A percentile compares a stretch with the other conserved stretches of the same genome.
These are phyloP conservation scores for Vaccinium myrtillus DNA, from an alignment of 148 eudicot species.

Conservation along the genomic window DNA sequence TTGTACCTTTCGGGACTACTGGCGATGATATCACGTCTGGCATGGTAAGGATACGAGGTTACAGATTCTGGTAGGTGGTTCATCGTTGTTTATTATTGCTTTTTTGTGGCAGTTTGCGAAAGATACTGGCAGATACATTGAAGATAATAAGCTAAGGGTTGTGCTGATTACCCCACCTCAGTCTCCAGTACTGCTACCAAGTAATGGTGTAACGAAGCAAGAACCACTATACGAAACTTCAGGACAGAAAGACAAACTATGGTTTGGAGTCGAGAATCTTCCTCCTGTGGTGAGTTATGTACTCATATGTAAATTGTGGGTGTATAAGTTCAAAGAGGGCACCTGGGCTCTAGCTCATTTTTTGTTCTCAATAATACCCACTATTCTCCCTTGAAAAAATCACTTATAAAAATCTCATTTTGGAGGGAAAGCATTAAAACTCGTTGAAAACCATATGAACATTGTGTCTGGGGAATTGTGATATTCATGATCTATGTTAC, in stretches of 20 bases:
- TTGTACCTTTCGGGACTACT: conserved; percentile 44
- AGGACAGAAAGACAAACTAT: conserved; percentile 29
- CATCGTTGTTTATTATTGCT: conserved; percentile 12
- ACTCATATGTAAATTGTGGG: not conserved
- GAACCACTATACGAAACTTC: conserved; percentile 31
- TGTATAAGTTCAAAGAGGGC: not conserved
- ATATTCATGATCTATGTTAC: not conserved
- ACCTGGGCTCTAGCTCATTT: not conserved
- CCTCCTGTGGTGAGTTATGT: conserved; percentile 37
- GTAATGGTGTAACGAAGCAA: conserved; percentile 38
- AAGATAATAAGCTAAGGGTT: conserved; percentile 68
- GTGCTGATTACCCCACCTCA: conserved; percentile 46
- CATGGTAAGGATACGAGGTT: conserved; percentile 38
- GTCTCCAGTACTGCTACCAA: conserved; percentile 41
- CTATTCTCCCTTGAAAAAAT: not conserved
- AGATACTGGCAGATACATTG: conserved; percentile 45
- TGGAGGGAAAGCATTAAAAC: not conserved
- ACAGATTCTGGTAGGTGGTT: conserved; percentile 9
- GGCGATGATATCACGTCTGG: conserved; percentile 61
- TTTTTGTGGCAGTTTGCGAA: conserved; percentile 53
- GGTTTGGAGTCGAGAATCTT: conserved; percentile 40
- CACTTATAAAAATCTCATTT: not conserved
- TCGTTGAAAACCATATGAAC: not conserved
- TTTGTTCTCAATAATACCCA: too few relatives aligned
- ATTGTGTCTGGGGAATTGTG: not conserved